Evolutionary conservation across 495 filamentous ascomycete genomes (phyloP).

Genomic region (Penicillium macrosclerotiorum): DNA sequence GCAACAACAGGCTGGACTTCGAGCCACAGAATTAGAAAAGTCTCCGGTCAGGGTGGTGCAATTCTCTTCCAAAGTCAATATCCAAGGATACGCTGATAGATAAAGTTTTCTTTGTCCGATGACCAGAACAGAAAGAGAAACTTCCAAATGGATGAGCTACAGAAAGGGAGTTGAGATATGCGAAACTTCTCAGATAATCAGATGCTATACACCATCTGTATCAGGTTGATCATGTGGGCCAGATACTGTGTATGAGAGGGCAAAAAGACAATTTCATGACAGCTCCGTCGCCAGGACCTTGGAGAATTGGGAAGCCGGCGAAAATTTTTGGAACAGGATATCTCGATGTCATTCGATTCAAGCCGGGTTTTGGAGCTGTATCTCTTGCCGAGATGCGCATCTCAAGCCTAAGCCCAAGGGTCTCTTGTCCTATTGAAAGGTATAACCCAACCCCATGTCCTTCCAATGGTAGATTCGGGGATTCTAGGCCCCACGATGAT

Average conservation of each 20-base stretch:
- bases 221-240: constrained; percentile 4
- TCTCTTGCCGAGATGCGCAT: background rate
- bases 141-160: no score
- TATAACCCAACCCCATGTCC: background rate
- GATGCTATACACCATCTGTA: no score
- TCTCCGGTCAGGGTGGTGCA: no score
- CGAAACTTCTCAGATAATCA: background rate
- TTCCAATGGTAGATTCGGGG: background rate
- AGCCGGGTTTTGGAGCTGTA: no score
- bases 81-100: no score
- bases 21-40: no score
- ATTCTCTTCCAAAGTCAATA: no score
- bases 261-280: background rate
- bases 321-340: constrained; percentile 4
- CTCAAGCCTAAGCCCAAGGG: background rate
- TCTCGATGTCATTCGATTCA: no score
- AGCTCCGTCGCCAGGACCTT: background rate
- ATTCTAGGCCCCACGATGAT: background rate
- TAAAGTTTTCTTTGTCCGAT: no score
- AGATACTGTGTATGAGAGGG: background rate
- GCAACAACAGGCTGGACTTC: no score
- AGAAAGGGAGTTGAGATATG: background rate
- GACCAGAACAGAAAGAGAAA: no score
- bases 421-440: background rate
- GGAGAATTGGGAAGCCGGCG: constrained; percentile 1